phyloP scores from a whole-genome alignment of 345 rosid genomes.

The Nasturtium officinale region DNA sequence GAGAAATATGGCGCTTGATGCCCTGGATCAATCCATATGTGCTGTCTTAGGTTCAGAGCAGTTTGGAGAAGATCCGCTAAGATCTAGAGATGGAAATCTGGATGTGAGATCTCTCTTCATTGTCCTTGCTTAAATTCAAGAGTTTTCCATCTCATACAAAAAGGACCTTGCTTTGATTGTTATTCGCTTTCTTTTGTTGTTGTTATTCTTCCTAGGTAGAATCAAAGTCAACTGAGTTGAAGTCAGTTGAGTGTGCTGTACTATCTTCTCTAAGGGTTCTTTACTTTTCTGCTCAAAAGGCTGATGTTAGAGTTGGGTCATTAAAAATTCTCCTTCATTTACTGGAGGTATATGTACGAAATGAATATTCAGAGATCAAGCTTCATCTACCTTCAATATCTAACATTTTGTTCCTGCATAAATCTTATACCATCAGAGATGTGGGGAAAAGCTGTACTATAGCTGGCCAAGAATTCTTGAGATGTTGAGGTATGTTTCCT shows the following conservation, averaged over 20 bases:
- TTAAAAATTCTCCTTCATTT: conserved; percentile 97
- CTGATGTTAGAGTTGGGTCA: conserved; percentile 80
- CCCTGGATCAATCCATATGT: conserved; percentile 89
- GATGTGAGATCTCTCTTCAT: conserved; percentile 58
- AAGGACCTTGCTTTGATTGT: conserved; percentile 25
- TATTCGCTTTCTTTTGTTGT: conserved; percentile 25
- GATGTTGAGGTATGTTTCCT: conserved; percentile 71
- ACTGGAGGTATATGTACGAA: conserved; percentile 67
- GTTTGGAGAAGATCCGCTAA: conserved; percentile 62
- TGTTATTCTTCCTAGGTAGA: conserved; percentile 52
- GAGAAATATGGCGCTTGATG: conserved; percentile 89
- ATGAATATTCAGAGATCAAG: conserved; percentile 26
- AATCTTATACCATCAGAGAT: conserved; percentile 57
- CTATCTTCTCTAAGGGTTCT: conserved; percentile 82
- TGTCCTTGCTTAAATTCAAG: conserved; percentile 24
- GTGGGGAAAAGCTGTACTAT: conserved; percentile 82
- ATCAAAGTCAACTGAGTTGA: conserved; percentile 51
- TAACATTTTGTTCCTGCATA: conserved; percentile 26
- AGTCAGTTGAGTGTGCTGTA: conserved; percentile 80
- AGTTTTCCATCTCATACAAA: conserved; percentile 23
- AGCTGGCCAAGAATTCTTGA: conserved; percentile 94
- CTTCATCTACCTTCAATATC: conserved; percentile 23
- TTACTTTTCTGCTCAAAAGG: conserved; percentile 76
- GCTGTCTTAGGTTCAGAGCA: conserved; percentile 88
- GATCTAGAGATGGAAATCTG: conserved; percentile 44